A percentile compares a stretch with the other conserved stretches of the same genome.
phyloP scores from a whole-genome alignment of 257 asterid species.

The Cynanchum wilfordii region DNA sequence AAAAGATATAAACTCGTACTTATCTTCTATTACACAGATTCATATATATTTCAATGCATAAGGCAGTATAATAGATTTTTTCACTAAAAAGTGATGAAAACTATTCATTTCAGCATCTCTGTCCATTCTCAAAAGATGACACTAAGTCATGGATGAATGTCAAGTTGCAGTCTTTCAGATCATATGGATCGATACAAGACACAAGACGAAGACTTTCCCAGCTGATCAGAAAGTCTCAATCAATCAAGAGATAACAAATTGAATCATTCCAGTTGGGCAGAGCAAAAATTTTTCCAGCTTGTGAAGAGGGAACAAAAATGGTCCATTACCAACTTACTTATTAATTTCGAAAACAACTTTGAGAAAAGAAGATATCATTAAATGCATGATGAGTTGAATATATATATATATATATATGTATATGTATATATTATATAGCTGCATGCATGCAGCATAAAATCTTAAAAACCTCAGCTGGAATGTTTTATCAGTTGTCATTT shows the following conservation, averaged over 20 bases:
- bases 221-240: neutral
- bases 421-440: too few species aligned
- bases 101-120: too few species aligned
- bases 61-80: too few species aligned
- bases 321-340: constrained; percentile 12
- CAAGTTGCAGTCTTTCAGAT: neutral
- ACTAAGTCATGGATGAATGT: neutral
- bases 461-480: neutral
- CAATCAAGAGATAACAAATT: neutral
- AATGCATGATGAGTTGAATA: neutral
- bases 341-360: neutral
- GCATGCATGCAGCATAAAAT: too few species aligned
- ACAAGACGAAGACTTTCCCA: neutral
- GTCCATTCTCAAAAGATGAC: neutral
- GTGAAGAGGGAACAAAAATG: constrained; percentile 12
- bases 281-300: constrained; percentile 13
- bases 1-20: too few species aligned
- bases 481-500: neutral
- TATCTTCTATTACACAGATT: too few species aligned
- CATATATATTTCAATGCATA: too few species aligned
- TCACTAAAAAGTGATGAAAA: too few species aligned
- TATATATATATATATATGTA: too few species aligned
- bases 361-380: neutral
- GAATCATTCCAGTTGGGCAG: neutral
- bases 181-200: neutral